These are phyloP conservation scores for Rhazya stricta DNA, from an alignment of 257 asterid species.

Conservation along the genomic window DNA sequence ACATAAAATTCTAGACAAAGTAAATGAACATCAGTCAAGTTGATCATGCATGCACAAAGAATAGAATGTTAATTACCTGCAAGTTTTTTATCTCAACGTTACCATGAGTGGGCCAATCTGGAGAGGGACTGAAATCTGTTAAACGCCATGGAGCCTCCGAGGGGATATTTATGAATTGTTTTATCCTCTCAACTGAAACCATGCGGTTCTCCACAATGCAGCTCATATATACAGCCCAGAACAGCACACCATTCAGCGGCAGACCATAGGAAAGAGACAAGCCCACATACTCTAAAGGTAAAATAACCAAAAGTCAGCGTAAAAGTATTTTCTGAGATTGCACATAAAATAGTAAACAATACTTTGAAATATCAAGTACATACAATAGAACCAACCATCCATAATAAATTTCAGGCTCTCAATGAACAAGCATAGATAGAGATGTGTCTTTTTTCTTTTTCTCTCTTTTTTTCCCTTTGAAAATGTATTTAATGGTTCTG, in stretches of 20 bases:
- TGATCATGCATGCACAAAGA: not conserved
- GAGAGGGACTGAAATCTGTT: constrained; percentile 32
- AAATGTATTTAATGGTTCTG: not conserved
- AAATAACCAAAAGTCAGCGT: not conserved
- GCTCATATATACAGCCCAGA: constrained; percentile 37
- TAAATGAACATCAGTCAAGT: not conserved
- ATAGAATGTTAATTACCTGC: constrained; percentile 39
- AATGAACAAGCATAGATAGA: not conserved
- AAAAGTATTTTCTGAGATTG: not conserved
- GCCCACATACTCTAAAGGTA: constrained; percentile 45
- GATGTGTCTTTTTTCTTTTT: too few species aligned
- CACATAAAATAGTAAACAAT: not conserved
- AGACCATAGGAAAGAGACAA: constrained; percentile 68
- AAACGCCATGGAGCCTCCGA: constrained; percentile 61
- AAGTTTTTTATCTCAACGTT: constrained; percentile 46
- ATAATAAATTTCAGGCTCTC: not conserved
- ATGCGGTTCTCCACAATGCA: constrained; percentile 55
- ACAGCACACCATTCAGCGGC: constrained; percentile 41
- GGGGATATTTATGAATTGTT: constrained; percentile 57
- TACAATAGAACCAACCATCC: not conserved
- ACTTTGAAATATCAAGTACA: not conserved
- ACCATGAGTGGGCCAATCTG: constrained; percentile 60
- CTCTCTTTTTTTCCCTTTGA: too few species aligned
- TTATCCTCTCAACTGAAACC: constrained; percentile 81
- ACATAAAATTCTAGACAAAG: not conserved